phyloP scores from a whole-genome alignment of 192 early-diverging fungal genomes.

The Mycoemilia scoparia region DNA sequence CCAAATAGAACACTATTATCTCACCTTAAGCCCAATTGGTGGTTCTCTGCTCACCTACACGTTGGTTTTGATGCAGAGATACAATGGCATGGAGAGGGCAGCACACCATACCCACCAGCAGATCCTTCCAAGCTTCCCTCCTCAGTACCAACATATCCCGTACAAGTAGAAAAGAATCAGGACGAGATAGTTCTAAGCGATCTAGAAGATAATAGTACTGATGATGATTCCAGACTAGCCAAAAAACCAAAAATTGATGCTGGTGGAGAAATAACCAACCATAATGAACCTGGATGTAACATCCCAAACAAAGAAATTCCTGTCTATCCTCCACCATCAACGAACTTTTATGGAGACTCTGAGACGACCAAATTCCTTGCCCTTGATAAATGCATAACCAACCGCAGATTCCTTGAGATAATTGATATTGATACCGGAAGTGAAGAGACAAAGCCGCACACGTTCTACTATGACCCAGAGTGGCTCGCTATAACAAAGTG shows the following conservation, averaged over 20 bases:
- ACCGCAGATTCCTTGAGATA: constrained; percentile 68
- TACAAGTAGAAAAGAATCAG: constrained; percentile 10
- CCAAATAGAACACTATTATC: constrained; percentile 54
- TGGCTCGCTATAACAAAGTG: constrained; percentile 59
- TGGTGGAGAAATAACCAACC: not conserved
- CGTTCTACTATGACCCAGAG: constrained; percentile 77
- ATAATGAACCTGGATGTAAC: not conserved
- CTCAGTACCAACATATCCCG: not conserved
- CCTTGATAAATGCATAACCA: constrained; percentile 83
- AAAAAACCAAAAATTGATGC: constrained; percentile 6
- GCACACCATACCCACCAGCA: too few relatives aligned
- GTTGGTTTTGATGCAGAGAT: constrained; percentile 68
- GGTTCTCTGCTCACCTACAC: constrained; percentile 95
- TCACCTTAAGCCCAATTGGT: constrained; percentile 61
- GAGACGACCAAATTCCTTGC: constrained; percentile 62
- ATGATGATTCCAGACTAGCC: not conserved
- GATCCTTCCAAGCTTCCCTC: constrained; percentile 4
- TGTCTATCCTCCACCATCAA: too few relatives aligned
- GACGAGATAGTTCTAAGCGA: constrained; percentile 33
- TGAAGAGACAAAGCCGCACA: too few relatives aligned
- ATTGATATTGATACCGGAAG: constrained; percentile 33
- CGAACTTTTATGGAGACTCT: constrained; percentile 1
- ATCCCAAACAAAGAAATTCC: too few relatives aligned
- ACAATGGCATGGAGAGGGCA: too few relatives aligned
- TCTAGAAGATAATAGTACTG: constrained; percentile 11